These are phyloP conservation scores for Saturnispora galanensis DNA, from an alignment of 805 yeast genomes.

Conservation along the genomic window DNA sequence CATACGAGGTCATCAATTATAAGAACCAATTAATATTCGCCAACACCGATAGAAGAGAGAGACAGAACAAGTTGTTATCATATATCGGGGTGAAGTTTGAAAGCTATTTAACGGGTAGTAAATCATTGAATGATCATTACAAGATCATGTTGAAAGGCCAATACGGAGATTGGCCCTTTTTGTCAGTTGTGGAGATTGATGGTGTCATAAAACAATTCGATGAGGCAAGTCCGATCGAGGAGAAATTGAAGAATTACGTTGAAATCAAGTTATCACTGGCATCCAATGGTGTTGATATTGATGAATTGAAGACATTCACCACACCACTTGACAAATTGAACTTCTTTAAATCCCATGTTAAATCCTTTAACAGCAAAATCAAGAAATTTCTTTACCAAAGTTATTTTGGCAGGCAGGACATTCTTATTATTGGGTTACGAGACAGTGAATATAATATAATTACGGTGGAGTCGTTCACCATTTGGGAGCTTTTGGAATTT, in stretches of 20 bases:
- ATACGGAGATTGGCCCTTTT: conserved; percentile 9
- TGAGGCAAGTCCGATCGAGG: neutral
- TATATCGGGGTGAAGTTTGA: conserved; percentile 14
- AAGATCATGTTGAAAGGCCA: conserved; percentile 8
- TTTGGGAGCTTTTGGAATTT: conserved; percentile 9
- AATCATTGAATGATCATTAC: conserved; percentile 8
- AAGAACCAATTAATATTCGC: conserved; percentile 8
- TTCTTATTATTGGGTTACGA: conserved; percentile 12
- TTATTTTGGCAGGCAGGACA: conserved; percentile 11
- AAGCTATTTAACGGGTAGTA: conserved; percentile 6
- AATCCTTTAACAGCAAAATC: neutral
- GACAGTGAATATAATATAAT: conserved; percentile 4
- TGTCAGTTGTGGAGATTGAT: conserved; percentile 13
- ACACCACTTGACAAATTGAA: conserved; percentile 2
- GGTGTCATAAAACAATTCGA: conserved; percentile 3
- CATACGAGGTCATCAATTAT: conserved; percentile 7
- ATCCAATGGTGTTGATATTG: neutral
- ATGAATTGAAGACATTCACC: neutral
- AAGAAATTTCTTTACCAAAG: conserved; percentile 11
- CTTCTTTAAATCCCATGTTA: conserved; percentile 1
- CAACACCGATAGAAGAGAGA: conserved; percentile 5
- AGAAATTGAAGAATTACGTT: conserved; percentile 7
- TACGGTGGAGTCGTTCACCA: neutral
- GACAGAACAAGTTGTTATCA: conserved; percentile 1
- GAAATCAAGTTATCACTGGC: conserved; percentile 11